Conservation (phyloP, 1,284 basidiomycete species). For the Papiliotrema fonsecae region DNA sequence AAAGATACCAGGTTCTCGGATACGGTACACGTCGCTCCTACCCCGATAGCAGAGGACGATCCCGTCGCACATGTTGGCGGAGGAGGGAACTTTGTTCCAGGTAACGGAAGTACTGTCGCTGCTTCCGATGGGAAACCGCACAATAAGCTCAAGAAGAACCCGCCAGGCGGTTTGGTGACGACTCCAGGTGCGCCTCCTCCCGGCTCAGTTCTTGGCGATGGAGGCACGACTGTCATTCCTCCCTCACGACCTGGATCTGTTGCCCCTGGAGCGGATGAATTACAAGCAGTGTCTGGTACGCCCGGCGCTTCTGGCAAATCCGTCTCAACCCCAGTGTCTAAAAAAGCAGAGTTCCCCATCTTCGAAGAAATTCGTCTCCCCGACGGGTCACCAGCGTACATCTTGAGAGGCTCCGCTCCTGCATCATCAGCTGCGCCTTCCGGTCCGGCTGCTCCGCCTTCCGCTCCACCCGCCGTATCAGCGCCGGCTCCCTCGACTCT, state of each 20-base stretch:
- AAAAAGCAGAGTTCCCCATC: slow-evolving; percentile 6
- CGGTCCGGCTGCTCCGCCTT: too few species aligned
- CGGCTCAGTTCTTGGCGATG: not conserved
- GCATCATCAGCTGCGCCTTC: not conserved
- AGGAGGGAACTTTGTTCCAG: too few species aligned
- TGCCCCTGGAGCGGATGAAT: too few species aligned
- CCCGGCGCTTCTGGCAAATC: not conserved
- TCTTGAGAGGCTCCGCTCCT: slow-evolving; percentile 9
- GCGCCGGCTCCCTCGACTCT: too few species aligned
- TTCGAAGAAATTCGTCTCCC: slow-evolving; percentile 30
- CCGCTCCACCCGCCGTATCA: too few species aligned
- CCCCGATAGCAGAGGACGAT: not conserved
- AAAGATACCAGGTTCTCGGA: slow-evolving; percentile 30
- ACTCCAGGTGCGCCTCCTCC: not conserved
- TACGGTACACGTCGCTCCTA: slow-evolving; percentile 12
- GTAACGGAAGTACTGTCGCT: too few species aligned
- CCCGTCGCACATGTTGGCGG: not conserved
- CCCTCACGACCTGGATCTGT: too few species aligned
- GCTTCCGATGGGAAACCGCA: not conserved
- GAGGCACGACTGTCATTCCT: too few species aligned
- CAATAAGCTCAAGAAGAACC: slow-evolving; percentile 23
- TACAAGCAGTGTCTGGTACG: too few species aligned
- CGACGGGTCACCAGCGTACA: slow-evolving; percentile 27
- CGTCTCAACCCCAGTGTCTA: not conserved
- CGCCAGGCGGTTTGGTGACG: slow-evolving; percentile 1